phyloP scores from a whole-genome alignment of 2,329 filamentous ascomycete species.

The Thielaviopsis punctulata region DNA sequence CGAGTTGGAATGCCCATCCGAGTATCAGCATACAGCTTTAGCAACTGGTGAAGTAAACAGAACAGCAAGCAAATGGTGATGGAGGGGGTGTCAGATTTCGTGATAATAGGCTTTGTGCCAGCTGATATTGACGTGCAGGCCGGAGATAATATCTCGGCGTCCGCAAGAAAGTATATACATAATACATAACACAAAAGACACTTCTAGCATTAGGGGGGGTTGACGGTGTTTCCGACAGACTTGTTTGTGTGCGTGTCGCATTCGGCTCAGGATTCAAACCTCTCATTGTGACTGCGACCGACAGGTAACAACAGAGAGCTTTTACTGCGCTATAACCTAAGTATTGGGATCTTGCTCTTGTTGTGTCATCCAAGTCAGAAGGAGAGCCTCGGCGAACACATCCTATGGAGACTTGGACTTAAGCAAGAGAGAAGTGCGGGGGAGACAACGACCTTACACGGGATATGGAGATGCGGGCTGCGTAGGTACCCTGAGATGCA shows the following conservation, averaged over 20 bases:
- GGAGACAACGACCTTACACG: background rate
- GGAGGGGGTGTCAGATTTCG: background rate
- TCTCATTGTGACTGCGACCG: too few species aligned
- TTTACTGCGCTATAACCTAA: too few species aligned
- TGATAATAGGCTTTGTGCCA: background rate
- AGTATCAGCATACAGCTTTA: background rate
- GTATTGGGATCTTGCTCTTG: background rate
- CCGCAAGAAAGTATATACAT: background rate
- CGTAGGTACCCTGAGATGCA: background rate
- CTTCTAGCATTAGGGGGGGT: too few species aligned
- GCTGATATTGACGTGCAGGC: background rate
- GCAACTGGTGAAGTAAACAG: background rate
- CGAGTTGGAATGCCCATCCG: background rate
- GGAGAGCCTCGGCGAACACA: background rate
- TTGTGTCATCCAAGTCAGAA: background rate
- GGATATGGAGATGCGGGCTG: background rate
- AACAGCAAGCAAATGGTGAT: background rate
- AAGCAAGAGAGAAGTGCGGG: background rate
- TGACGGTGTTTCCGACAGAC: too few species aligned
- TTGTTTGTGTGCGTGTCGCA: too few species aligned
- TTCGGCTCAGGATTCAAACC: too few species aligned
- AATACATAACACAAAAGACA: too few species aligned
- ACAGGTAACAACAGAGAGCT: too few species aligned
- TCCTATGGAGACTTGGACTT: background rate
- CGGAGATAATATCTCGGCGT: background rate